Percentiles rank a stretch among this genome's conserved stretches.
These are phyloP conservation scores for Phaeoacremonium minimum DNA, from an alignment of 2,329 filamentous ascomycete genomes.

Conservation along the genomic window DNA sequence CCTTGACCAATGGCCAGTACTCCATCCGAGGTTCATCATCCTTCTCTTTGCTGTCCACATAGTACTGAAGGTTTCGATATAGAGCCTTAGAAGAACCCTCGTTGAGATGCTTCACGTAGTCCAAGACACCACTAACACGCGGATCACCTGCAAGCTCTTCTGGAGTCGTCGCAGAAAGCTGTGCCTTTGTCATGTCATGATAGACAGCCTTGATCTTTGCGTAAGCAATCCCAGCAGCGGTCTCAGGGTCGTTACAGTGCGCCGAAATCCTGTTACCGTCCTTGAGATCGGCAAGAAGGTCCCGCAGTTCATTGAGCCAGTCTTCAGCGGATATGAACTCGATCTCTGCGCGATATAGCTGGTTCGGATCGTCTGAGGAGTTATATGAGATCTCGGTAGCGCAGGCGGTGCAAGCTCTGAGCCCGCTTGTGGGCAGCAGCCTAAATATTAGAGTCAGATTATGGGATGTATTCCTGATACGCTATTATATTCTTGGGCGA, in stretches of 20 bases:
- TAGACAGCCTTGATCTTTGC: slow-evolving; percentile 48
- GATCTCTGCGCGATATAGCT: slow-evolving; percentile 47
- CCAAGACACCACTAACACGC: slow-evolving; percentile 37
- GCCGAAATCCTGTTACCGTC: too few relatives aligned
- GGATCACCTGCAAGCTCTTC: slow-evolving; percentile 32
- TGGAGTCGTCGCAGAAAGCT: too few relatives aligned
- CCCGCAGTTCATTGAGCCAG: slow-evolving; percentile 47
- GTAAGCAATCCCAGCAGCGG: slow-evolving; percentile 37
- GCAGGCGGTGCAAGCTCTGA: slow-evolving; percentile 58
- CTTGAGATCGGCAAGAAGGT: slow-evolving; percentile 43
- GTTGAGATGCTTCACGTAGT: slow-evolving; percentile 33
- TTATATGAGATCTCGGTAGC: slow-evolving; percentile 59
- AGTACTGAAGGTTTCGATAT: slow-evolving; percentile 39
- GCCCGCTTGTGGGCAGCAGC: slow-evolving; percentile 39
- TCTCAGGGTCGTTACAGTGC: too few relatives aligned
- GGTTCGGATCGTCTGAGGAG: slow-evolving; percentile 24
- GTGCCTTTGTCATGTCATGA: slow-evolving; percentile 26
- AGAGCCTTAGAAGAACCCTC: slow-evolving; percentile 32
- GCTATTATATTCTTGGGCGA: too few relatives aligned
- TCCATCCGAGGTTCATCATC: too few relatives aligned
- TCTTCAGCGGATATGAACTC: slow-evolving; percentile 50
- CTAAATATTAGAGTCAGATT: too few relatives aligned
- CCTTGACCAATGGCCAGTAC: slow-evolving; percentile 49
- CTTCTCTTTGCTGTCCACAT: slow-evolving; percentile 53
- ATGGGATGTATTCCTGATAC: too few relatives aligned